Evolutionary conservation across 441 rosid species (phyloP).

Genomic region (Macaranga tanarius): DNA sequence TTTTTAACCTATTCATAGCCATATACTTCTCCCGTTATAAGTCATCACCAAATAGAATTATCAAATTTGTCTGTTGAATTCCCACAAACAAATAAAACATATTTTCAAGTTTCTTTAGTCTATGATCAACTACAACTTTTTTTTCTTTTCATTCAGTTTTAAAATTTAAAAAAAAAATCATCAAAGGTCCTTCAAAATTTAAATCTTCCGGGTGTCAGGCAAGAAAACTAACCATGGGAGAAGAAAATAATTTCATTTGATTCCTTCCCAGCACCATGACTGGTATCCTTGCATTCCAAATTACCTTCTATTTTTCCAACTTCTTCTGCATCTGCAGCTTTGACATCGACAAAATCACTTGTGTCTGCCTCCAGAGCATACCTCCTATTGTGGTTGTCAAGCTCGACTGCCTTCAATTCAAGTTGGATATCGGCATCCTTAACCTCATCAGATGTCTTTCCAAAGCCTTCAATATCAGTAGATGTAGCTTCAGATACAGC

Average conservation of each 20-base stretch:
- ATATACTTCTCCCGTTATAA: too few species aligned
- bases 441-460: conserved; percentile 9
- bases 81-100: background rate
- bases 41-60: background rate
- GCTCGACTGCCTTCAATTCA: conserved; percentile 12
- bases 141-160: background rate
- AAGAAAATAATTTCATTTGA: background rate
- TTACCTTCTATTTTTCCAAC: background rate
- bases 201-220: background rate
- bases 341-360: background rate
- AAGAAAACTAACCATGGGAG: conserved; percentile 13
- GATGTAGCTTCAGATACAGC: background rate
- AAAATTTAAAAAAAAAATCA: background rate
- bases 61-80: background rate
- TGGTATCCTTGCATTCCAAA: conserved; percentile 1
- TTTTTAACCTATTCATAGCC: too few species aligned
- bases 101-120: background rate
- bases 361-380: conserved; percentile 7
- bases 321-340: background rate
- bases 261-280: conserved; percentile 14
- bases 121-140: background rate
- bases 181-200: background rate
- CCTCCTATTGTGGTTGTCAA: conserved; percentile 8
- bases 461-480: conserved; percentile 3
- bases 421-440: background rate